Conservation (phyloP, 2,329 filamentous ascomycete species). For the Pseudogymnoascus sp. region DNA sequence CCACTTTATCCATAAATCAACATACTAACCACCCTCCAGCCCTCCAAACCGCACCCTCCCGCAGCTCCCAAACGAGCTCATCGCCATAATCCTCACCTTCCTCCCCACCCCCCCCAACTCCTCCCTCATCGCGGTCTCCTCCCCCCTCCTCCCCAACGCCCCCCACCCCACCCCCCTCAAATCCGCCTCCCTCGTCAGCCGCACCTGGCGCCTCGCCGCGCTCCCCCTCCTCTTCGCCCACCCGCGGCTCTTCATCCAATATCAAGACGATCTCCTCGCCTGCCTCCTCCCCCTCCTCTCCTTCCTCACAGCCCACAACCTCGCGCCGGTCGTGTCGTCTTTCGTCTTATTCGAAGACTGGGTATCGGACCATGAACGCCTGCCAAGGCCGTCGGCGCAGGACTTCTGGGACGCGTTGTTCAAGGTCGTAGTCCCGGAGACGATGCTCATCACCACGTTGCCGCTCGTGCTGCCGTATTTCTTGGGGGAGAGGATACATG, state of each 20-base stretch:
- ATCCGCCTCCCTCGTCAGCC: neutral
- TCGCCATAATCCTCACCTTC: neutral
- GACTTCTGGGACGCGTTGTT: neutral
- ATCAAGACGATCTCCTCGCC: neutral
- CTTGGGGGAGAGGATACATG: neutral
- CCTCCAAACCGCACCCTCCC: neutral
- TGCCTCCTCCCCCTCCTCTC: neutral
- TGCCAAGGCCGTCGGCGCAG: neutral
- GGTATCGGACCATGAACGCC: neutral
- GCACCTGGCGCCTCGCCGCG: neutral
- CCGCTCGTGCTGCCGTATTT: neutral
- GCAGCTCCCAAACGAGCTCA: neutral
- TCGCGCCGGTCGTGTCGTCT: neutral
- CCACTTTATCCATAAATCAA: no score
- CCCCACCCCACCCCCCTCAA: neutral
- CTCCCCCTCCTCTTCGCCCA: neutral
- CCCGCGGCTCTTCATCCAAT: neutral
- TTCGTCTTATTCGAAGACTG: neutral
- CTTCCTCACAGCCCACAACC: neutral
- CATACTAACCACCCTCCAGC: neutral
- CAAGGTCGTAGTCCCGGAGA: neutral
- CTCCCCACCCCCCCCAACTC: neutral
- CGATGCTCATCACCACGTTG: neutral
- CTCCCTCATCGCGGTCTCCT: neutral
- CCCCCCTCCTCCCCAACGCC: neutral